Conservation (phyloP, 2,329 filamentous ascomycete species). For the Arthrobotrys sphaeroides region DNA sequence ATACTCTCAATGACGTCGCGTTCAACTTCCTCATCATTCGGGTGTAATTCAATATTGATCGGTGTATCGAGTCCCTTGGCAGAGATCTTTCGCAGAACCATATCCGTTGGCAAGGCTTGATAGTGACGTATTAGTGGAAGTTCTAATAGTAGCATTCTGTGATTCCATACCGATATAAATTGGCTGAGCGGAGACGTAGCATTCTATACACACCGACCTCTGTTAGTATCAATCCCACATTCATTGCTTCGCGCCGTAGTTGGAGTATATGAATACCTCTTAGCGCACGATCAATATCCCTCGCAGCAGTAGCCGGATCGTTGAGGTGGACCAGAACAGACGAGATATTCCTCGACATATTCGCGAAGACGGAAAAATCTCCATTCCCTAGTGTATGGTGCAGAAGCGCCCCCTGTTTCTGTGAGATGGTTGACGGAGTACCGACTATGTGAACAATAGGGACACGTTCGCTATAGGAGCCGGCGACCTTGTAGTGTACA, state of each 20-base stretch:
- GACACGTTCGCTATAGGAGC: conserved; percentile 77
- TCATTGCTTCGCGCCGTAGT: too few species aligned
- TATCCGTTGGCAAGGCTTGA: conserved; percentile 77
- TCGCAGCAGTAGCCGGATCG: conserved; percentile 74
- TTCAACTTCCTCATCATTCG: conserved; percentile 76
- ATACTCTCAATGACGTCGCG: conserved; percentile 84
- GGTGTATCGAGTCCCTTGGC: conserved; percentile 75
- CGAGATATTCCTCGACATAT: conserved; percentile 78
- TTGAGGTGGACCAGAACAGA: conserved; percentile 76
- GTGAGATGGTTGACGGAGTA: conserved; percentile 64
- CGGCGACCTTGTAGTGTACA: conserved; percentile 65
- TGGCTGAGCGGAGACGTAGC: conserved; percentile 76
- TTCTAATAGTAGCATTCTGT: too few species aligned
- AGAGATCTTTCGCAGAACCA: conserved; percentile 79
- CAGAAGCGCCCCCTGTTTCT: conserved; percentile 64
- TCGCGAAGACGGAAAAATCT: conserved; percentile 82
- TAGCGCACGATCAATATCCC: conserved; percentile 80
- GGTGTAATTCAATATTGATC: conserved; percentile 72
- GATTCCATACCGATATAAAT: conserved; percentile 72
- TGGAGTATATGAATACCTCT: conserved; percentile 66
- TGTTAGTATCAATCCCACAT: background rate
- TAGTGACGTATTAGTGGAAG: background rate
- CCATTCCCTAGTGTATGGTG: conserved; percentile 80
- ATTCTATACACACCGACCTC: conserved; percentile 14
- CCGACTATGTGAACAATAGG: conserved; percentile 74